These are phyloP conservation scores for Puccinia horiana DNA, from an alignment of 1,284 basidiomycete species.

Conservation along the genomic window DNA sequence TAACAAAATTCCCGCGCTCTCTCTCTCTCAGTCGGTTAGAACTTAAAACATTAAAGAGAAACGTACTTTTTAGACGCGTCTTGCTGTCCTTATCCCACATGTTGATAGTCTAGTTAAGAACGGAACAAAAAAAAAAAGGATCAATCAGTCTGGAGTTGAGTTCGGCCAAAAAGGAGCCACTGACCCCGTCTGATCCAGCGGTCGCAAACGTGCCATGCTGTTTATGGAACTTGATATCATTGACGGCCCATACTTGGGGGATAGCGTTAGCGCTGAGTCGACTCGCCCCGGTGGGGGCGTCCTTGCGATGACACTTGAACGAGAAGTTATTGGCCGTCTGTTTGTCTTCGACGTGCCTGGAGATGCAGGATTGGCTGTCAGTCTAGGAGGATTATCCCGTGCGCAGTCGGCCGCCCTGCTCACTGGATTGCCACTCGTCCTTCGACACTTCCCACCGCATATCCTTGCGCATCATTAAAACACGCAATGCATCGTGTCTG, in stretches of 20 bases:
- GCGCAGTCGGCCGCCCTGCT: too few relatives aligned
- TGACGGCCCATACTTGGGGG: slow-evolving; percentile 83
- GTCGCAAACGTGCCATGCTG: slow-evolving; percentile 92
- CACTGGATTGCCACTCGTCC: slow-evolving; percentile 95
- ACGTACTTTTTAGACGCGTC: slow-evolving; percentile 80
- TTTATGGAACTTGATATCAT: slow-evolving; percentile 87
- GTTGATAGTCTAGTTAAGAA: slow-evolving; percentile 53
- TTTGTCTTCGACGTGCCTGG: slow-evolving; percentile 77
- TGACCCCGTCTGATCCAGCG: slow-evolving; percentile 67
- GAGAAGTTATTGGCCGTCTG: slow-evolving; percentile 77
- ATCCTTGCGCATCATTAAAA: slow-evolving; percentile 78
- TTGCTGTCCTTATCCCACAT: slow-evolving; percentile 82
- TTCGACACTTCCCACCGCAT: slow-evolving; percentile 90
- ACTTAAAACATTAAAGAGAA: background rate
- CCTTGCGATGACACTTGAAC: slow-evolving; percentile 91
- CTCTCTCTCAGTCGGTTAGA: too few relatives aligned
- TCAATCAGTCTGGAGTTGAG: background rate
- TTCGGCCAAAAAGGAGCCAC: slow-evolving; percentile 52
- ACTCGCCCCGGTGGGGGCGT: slow-evolving; percentile 58
- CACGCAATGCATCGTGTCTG: slow-evolving; percentile 88
- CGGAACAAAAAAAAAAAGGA: slow-evolving; percentile 45
- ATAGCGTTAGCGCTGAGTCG: slow-evolving; percentile 69
- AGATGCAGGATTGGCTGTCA: background rate
- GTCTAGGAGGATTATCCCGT: background rate
- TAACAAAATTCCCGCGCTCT: background rate